Conservation (phyloP, 2,329 filamentous ascomycete genomes). For the Arthrobotrys conoides region DNA sequence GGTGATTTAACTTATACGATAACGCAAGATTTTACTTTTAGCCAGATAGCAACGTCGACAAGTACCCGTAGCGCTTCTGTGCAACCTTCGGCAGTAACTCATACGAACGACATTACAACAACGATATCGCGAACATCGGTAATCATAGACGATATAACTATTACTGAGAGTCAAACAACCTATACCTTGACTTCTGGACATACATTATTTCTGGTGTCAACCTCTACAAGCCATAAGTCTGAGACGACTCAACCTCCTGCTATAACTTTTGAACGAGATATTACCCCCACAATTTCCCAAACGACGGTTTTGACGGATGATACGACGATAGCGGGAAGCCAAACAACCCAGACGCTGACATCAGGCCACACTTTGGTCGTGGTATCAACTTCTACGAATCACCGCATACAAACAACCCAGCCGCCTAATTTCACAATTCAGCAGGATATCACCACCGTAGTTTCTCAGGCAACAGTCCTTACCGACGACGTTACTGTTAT, state of each 20-base stretch:
- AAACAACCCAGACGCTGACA: not conserved
- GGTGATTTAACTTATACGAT: conserved; percentile 26
- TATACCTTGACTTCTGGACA: conserved; percentile 9
- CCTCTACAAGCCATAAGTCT: conserved; percentile 1
- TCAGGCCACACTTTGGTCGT: not conserved
- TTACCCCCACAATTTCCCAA: not conserved
- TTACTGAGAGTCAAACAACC: conserved; percentile 12
- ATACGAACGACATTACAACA: conserved; percentile 26
- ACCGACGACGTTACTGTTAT: conserved; percentile 22
- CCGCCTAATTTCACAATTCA: not conserved
- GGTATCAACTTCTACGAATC: not conserved
- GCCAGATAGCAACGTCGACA: conserved; percentile 21
- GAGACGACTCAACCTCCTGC: not conserved
- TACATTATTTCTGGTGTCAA: not conserved
- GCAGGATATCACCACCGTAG: not conserved
- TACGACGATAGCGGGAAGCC: conserved; percentile 1
- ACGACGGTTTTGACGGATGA: conserved; percentile 15
- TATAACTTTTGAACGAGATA: not conserved
- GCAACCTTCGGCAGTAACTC: conserved; percentile 1
- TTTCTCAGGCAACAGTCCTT: conserved; percentile 1
- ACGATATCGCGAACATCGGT: conserved; percentile 17
- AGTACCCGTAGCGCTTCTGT: conserved; percentile 5
- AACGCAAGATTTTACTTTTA: conserved; percentile 20
- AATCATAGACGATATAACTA: conserved; percentile 25
- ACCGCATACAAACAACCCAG: not conserved